Base-by-base conservation (phyloP, 2,329 filamentous ascomycete species). In the Didymella pomorum region DNA sequence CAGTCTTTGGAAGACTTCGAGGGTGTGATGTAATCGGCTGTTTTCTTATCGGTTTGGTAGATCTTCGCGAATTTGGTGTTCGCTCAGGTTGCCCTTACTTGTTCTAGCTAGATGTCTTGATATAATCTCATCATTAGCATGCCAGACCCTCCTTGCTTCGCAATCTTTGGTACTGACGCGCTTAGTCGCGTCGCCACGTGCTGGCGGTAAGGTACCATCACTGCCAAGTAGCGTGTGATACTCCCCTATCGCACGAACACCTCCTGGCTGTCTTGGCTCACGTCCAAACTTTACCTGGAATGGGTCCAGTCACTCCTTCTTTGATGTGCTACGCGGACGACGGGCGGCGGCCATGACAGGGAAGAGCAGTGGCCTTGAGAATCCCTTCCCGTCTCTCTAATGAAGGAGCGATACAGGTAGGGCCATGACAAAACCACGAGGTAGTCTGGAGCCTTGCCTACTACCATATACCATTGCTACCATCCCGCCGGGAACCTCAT, bases 1-100 rank as follows among this genome's bases (percentile, higher is more conserved):
- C 56, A 52, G 33, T 59, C 58, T 14, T 35, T 69, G 52, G 52
- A 62, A 33, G 67, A 66, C 7, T 69, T 68, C n/a, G 64, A 66
- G 35, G 64, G 65, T 29, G 62, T 69, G 18, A 68, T 69, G 63
- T 69, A 52, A 57, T 29, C 14, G 16, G 7, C n/a, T 3, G 5
- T 42, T 12, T 18, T 11, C 20, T 25, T 21, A 33, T 25, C 16
- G 12, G 21, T 42, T 20, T 21, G 20, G 16, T 39, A 25, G 37
- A 35, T 41, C 21, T 51, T 52, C 20, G 21, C 21, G 33, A 5
- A 37, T 45, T 33, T 46, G 41, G 49, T 23, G 23, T 44, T 42
- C 10, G 6, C 6, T n/a, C 16, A 26, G 21, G 28, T 23, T 45
- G 29, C 43, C 54, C 54, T 57, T 57, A 44, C 55, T 52, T 52